These are phyloP conservation scores for Phlebiopsis gigantea DNA, from an alignment of 768 basidiomycete species.

Conservation along the genomic window DNA sequence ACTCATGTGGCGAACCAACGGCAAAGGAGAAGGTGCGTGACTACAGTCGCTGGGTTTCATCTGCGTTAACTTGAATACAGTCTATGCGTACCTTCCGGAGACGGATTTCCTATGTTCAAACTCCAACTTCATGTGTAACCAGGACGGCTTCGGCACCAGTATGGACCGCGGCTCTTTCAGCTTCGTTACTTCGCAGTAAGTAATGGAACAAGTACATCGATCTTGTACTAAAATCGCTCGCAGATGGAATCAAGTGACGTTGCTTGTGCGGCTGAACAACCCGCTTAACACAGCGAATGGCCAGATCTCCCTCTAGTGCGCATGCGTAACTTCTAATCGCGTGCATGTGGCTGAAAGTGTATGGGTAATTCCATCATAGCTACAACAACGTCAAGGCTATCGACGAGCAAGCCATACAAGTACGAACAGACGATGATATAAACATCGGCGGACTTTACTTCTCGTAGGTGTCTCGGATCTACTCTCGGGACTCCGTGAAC, in stretches of 20 bases:
- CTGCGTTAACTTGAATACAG: slow-evolving; percentile 30
- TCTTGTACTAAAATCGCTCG: neutral
- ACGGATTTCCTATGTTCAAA: slow-evolving; percentile 55
- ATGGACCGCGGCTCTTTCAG: slow-evolving; percentile 61
- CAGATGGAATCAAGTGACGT: slow-evolving; percentile 68
- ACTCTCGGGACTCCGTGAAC: slow-evolving; percentile 3
- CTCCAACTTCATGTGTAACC: slow-evolving; percentile 55
- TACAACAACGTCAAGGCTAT: slow-evolving; percentile 66
- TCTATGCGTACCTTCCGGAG: slow-evolving; percentile 76
- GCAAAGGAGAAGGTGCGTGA: slow-evolving; percentile 61
- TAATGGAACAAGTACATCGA: slow-evolving; percentile 12
- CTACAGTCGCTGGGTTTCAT: neutral
- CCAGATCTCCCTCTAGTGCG: slow-evolving; percentile 63
- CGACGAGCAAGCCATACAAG: slow-evolving; percentile 54
- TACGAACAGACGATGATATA: slow-evolving; percentile 51
- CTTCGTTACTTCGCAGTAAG: slow-evolving; percentile 61
- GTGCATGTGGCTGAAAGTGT: too few species aligned
- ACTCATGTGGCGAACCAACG: slow-evolving; percentile 69
- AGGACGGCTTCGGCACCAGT: slow-evolving; percentile 69
- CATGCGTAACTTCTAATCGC: slow-evolving; percentile 7
- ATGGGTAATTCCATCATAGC: slow-evolving; percentile 33
- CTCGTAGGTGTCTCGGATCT: slow-evolving; percentile 44
- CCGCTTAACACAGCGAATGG: slow-evolving; percentile 70
- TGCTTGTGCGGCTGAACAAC: slow-evolving; percentile 75
- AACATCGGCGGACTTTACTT: slow-evolving; percentile 69